Conservation (phyloP, 176 grass and related monocot species). For the Thalia dealbata region DNA sequence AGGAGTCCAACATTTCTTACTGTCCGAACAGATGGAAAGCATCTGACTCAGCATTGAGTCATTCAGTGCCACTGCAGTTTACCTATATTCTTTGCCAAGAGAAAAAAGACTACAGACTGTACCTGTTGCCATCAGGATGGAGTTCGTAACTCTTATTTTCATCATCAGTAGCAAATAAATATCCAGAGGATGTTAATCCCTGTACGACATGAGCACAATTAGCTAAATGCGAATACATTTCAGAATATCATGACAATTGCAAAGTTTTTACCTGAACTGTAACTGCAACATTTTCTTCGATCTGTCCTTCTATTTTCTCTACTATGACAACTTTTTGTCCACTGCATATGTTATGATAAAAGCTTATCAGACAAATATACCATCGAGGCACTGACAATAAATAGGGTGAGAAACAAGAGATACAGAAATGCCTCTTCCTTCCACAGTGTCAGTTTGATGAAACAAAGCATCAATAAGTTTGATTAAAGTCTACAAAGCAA, state of each 20-base stretch:
- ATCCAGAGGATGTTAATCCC: slow-evolving; percentile 66
- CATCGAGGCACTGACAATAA: not conserved
- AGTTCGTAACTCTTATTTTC: slow-evolving; percentile 61
- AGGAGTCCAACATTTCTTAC: no score
- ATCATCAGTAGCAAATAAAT: slow-evolving; percentile 53
- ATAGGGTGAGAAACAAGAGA: not conserved
- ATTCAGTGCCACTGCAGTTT: not conserved
- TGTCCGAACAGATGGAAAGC: no score
- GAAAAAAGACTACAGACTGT: not conserved
- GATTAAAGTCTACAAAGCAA: not conserved
- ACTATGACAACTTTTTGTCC: slow-evolving; percentile 71
- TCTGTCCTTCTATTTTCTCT: slow-evolving; percentile 37
- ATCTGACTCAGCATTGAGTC: not conserved
- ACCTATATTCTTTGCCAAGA: no score
- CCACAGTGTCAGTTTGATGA: not conserved
- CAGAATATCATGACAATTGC: not conserved
- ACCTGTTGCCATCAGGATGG: slow-evolving; percentile 97
- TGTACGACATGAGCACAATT: slow-evolving; percentile 23
- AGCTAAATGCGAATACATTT: slow-evolving; percentile 7
- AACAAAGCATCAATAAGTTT: not conserved
- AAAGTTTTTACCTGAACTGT: slow-evolving; percentile 53
- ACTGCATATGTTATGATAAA: slow-evolving; percentile 29
- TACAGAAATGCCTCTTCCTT: not conserved
- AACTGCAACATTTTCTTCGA: slow-evolving; percentile 37
- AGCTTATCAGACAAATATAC: not conserved